Conservation (phyloP, 2,329 filamentous ascomycete genomes). For the Talaromyces rugulosus region DNA sequence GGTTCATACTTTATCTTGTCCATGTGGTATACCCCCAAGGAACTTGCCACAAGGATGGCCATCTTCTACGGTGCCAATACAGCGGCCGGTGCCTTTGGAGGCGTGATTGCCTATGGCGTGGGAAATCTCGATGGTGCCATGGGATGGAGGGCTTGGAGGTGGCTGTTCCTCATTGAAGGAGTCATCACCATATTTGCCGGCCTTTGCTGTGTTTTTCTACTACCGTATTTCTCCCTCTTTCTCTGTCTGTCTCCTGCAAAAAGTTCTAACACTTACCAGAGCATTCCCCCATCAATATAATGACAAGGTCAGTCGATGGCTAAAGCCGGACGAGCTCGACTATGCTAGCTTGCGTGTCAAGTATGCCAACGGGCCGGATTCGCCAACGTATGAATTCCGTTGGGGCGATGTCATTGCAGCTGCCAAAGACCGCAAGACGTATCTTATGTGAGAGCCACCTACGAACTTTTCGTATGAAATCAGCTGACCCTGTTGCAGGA, state of each 20-base stretch:
- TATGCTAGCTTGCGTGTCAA: conserved; percentile 16
- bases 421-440: background rate
- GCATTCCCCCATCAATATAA: conserved; percentile 31
- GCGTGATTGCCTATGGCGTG: conserved; percentile 74
- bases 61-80: conserved; percentile 79
- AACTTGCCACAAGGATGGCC: conserved; percentile 71
- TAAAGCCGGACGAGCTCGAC: conserved; percentile 38
- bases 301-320: conserved; percentile 32
- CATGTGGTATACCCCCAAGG: conserved; percentile 74
- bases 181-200: conserved; percentile 59
- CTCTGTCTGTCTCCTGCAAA: conserved; percentile 14
- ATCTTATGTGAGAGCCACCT: conserved; percentile 4
- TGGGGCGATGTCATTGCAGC: conserved; percentile 1
- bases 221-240: conserved; percentile 47
- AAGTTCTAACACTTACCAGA: background rate
- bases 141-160: conserved; percentile 23
- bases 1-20: conserved; percentile 63
- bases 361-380: background rate
- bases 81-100: conserved; percentile 75
- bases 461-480: conserved; percentile 18
- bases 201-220: conserved; percentile 28
- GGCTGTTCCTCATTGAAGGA: conserved; percentile 62
- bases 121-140: conserved; percentile 72
- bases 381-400: conserved; percentile 1
- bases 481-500: conserved; percentile 3